phyloP scores from a whole-genome alignment of 345 rosid genomes.

The Salix brachista region DNA sequence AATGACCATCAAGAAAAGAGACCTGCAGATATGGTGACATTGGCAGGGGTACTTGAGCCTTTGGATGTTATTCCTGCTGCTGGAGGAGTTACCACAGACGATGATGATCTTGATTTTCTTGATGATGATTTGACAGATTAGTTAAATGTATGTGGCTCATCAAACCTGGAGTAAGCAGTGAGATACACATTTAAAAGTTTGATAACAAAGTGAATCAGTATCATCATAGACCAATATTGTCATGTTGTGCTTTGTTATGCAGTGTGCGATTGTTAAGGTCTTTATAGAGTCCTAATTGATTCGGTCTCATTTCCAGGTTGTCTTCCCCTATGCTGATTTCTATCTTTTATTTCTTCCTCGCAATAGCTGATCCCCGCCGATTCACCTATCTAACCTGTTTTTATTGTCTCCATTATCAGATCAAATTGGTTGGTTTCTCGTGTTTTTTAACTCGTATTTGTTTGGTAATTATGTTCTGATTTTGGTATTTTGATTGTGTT shows the following conservation, averaged over 20 bases:
- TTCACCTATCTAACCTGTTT: not conserved
- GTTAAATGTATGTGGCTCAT: slow-evolving; percentile 6
- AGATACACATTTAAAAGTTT: slow-evolving; percentile 17
- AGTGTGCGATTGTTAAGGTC: slow-evolving; percentile 1
- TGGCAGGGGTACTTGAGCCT: slow-evolving; percentile 37
- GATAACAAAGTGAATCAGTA: not conserved
- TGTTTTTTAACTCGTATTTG: not conserved
- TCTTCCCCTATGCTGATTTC: slow-evolving; percentile 3
- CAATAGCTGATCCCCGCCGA: not conserved
- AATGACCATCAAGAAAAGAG: slow-evolving; percentile 40
- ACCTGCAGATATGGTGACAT: slow-evolving; percentile 33
- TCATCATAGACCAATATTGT: slow-evolving; percentile 5
- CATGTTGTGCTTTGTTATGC: slow-evolving; percentile 20
- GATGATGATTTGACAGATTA: slow-evolving; percentile 49
- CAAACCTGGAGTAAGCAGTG: slow-evolving; percentile 31
- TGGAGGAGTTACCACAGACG: slow-evolving; percentile 45
- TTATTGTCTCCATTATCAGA: not conserved
- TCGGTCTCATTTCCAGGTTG: slow-evolving; percentile 4
- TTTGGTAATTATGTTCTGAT: not conserved
- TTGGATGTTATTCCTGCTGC: slow-evolving; percentile 37
- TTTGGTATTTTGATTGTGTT: not conserved
- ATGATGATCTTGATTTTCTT: slow-evolving; percentile 55
- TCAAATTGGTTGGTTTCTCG: not conserved
- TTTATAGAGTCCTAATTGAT: slow-evolving; percentile 5
- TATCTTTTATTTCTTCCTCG: not conserved